Evolutionary conservation across 2,329 filamentous ascomycete species (phyloP).

Genomic region (Emericellopsis cladophorae): DNA sequence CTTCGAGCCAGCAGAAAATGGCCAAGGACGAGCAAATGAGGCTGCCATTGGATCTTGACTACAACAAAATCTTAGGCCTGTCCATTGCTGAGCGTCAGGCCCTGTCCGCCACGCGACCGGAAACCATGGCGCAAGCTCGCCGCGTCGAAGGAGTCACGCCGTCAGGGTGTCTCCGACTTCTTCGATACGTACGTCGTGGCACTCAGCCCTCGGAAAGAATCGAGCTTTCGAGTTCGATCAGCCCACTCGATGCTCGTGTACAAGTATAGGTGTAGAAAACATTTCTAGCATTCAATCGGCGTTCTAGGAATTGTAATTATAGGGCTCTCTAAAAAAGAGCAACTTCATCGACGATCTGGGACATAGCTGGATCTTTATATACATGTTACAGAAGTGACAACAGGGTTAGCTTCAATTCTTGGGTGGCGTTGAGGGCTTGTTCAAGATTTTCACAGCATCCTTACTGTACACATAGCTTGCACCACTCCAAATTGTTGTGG

Average conservation of each 20-base stretch:
- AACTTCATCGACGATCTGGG: too few relatives aligned
- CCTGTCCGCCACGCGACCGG: slow-evolving; percentile 59
- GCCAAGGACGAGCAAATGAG: slow-evolving; percentile 63
- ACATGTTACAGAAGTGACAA: background rate
- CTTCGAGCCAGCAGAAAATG: slow-evolving; percentile 51
- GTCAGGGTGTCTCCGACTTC: slow-evolving; percentile 43
- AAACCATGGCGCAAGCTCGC: slow-evolving; percentile 79
- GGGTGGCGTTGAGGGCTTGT: slow-evolving; percentile 7
- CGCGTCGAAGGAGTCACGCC: slow-evolving; percentile 71
- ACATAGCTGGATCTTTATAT: background rate
- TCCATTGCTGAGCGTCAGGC: slow-evolving; percentile 67
- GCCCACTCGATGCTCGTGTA: too few relatives aligned
- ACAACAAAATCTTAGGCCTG: slow-evolving; percentile 58
- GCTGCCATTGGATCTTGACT: slow-evolving; percentile 66
- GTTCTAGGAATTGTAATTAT: background rate
- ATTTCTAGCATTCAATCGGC: background rate
- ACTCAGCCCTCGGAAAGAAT: background rate
- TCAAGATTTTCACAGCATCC: slow-evolving; percentile 79
- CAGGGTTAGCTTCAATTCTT: background rate
- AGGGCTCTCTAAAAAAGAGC: too few relatives aligned
- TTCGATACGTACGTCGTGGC: slow-evolving; percentile 43
- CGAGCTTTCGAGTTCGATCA: background rate
- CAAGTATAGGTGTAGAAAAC: background rate
- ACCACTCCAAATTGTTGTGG: slow-evolving; percentile 87
- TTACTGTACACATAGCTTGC: slow-evolving; percentile 85